A percentile compares a stretch with the other conserved stretches of the same genome.
Conservation (phyloP, 2,329 filamentous ascomycete species). For the Fusarium tuaranense region DNA sequence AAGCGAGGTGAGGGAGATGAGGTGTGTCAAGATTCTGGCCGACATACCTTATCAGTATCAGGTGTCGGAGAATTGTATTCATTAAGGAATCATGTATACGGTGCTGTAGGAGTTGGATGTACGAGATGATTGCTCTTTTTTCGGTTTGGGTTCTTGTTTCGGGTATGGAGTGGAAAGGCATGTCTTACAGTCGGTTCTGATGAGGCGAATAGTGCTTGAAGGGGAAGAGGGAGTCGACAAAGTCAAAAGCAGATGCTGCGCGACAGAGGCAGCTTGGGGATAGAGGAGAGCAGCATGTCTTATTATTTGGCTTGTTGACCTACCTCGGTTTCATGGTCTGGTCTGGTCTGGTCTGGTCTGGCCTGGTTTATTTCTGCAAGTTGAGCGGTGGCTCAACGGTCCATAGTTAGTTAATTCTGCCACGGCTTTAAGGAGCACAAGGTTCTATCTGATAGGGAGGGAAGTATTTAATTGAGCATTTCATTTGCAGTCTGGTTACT, state of each 20-base stretch:
- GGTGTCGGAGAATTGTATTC: slow-evolving; percentile 22
- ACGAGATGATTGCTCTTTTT: slow-evolving; percentile 28
- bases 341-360: not conserved
- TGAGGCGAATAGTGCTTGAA: slow-evolving; percentile 24
- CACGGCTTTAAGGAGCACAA: not conserved
- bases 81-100: slow-evolving; percentile 24
- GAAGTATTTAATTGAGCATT: not conserved
- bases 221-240: not conserved
- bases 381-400: not conserved
- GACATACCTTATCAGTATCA: not conserved
- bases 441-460: not conserved
- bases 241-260: not conserved
- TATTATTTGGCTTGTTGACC: not conserved
- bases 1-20: not conserved
- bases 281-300: not conserved
- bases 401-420: not conserved
- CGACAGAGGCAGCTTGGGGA: not conserved
- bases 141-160: slow-evolving; percentile 15
- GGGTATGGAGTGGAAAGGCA: slow-evolving; percentile 12
- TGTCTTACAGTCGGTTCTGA: slow-evolving; percentile 25
- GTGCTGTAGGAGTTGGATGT: slow-evolving; percentile 39
- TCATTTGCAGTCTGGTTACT: not conserved
- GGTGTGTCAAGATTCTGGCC: not conserved
- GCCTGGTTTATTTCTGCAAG: slow-evolving; percentile 5
- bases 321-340: not conserved